Evolutionary conservation across 169 alveolate genomes (phyloP).

Genomic region (Plasmodium fragile): DNA sequence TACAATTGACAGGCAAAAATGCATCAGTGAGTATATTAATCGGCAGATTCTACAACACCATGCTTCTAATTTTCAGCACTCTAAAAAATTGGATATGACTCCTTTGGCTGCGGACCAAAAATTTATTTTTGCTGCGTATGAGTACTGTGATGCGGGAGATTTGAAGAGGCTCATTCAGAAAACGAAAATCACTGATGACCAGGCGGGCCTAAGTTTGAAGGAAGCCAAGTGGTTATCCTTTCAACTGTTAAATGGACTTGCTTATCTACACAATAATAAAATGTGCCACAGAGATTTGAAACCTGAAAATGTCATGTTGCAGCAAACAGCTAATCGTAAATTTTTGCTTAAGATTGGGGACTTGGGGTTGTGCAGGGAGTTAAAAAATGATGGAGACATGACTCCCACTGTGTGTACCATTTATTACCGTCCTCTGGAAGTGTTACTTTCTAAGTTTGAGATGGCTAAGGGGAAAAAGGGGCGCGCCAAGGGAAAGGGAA

Average conservation of each 20-base stretch:
- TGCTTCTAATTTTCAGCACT: conserved; percentile 54
- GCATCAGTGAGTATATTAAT: conserved; percentile 71
- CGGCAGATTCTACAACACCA: conserved; percentile 68
- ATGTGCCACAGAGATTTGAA: conserved; percentile 92
- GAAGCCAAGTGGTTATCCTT: conserved; percentile 92
- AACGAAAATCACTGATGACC: conserved; percentile 73
- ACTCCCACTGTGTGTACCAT: conserved; percentile 93
- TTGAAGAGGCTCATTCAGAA: conserved; percentile 44
- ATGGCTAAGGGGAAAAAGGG: conserved; percentile 12
- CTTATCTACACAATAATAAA: conserved; percentile 95
- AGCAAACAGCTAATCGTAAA: conserved; percentile 74
- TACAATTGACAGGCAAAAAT: conserved; percentile 78
- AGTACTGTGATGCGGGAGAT: conserved; percentile 87
- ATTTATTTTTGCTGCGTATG: conserved; percentile 90
- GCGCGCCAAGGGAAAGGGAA: conserved; percentile 30
- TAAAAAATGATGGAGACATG: conserved; percentile 87
- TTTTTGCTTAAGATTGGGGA: conserved; percentile 91
- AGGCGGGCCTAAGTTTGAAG: conserved; percentile 82
- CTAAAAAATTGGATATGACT: conserved; percentile 47
- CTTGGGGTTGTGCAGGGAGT: conserved; percentile 92
- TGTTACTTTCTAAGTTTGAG: conserved; percentile 82
- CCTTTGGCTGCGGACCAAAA: conserved; percentile 79
- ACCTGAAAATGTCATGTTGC: conserved; percentile 93
- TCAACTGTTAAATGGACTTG: conserved; percentile 96
- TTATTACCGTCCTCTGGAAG: conserved; percentile 91